Evolutionary conservation across 2,329 filamentous ascomycete species (phyloP), one percentile per base, ranked within the genome.

Genomic region (Bipolaris gigantea): DNA sequence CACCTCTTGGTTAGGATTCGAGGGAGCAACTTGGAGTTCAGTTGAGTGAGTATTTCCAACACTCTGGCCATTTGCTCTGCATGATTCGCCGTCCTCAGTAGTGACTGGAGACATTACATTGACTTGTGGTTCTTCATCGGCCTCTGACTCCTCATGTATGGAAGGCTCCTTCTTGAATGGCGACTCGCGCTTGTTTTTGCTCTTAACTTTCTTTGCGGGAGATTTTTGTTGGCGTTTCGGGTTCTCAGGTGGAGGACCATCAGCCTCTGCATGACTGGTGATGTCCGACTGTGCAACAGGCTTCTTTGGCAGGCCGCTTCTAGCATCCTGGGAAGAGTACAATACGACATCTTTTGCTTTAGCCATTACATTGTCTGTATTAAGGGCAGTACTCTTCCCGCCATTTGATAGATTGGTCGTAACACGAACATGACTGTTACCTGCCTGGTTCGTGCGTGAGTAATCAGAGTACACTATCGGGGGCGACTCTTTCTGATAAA

Each of bases 241-340:
- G 47, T 67, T 69, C 9, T 55, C 57, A 8, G 43, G 16, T 34
- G 63, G 57, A 16, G 62, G 60, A 32, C 61, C 67, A 34, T 52
- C 60, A 13, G 30, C 33, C 6, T 33, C 33, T n/a, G 36, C 5
- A 8, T 38, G 34, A 19, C 45, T 36, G 5, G 15, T 18, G 15
- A 47, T 27, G 4, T 57, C 39, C 18, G 23, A 41, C 30, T 59
- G 39, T 18, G 27, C 48, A 19, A 39, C 39, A 16, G 53, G 44
- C 50, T 59, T 60, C 39, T 56, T 60, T 38, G 44, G 62, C 55
- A 72, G 50, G 56, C 61, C 67, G 61, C 71, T 73, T 55, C 71
- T 69, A 63, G 64, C 71, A 57, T 73, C 71, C 56, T 74, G 71
- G 40, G 71, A 67, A 55, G 71, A 73, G 55, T 74, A 74, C n/a